Conservation (phyloP, 768 basidiomycete species). For the Candolleomyces aberdarensis region DNA sequence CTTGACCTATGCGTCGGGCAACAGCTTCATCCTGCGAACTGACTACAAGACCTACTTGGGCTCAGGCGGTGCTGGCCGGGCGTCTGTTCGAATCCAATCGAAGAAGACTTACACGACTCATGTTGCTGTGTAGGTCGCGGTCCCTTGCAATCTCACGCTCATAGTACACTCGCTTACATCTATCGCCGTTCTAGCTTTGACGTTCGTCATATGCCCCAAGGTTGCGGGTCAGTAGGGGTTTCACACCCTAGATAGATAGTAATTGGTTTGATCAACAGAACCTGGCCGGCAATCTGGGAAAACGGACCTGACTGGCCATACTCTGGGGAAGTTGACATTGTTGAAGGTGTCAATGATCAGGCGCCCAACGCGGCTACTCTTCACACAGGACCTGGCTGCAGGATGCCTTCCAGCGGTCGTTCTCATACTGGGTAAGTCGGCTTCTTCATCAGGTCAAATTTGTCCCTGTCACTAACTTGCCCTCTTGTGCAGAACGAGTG, state of each 20-base stretch:
- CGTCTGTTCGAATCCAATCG: conserved; percentile 52
- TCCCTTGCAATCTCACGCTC: background rate
- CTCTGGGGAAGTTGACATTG: conserved; percentile 45
- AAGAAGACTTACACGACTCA: conserved; percentile 46
- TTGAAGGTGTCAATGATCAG: conserved; percentile 59
- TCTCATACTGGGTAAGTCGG: conserved; percentile 37
- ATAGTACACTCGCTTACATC: background rate
- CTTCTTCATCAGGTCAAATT: background rate
- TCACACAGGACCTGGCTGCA: conserved; percentile 49
- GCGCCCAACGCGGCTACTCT: conserved; percentile 49
- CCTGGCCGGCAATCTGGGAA: conserved; percentile 55
- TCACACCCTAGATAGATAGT: conserved; percentile 2
- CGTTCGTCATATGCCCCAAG: conserved; percentile 58
- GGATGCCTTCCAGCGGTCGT: conserved; percentile 35
- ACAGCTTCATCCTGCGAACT: conserved; percentile 39
- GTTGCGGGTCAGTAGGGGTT: conserved; percentile 42
- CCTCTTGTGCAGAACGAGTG: conserved; percentile 21
- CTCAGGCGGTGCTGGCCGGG: conserved; percentile 50
- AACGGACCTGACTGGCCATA: conserved; percentile 15
- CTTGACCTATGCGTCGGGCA: conserved; percentile 52
- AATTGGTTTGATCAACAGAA: conserved; percentile 16
- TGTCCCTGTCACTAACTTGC: background rate
- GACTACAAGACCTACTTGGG: conserved; percentile 47
- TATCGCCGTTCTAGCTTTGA: conserved; percentile 34
- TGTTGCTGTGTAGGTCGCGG: conserved; percentile 46